A percentile compares a stretch with the other conserved stretches of the same genome.
phyloP scores from a whole-genome alignment of 23 red algal species.

The Gracilariopsis chorda region DNA sequence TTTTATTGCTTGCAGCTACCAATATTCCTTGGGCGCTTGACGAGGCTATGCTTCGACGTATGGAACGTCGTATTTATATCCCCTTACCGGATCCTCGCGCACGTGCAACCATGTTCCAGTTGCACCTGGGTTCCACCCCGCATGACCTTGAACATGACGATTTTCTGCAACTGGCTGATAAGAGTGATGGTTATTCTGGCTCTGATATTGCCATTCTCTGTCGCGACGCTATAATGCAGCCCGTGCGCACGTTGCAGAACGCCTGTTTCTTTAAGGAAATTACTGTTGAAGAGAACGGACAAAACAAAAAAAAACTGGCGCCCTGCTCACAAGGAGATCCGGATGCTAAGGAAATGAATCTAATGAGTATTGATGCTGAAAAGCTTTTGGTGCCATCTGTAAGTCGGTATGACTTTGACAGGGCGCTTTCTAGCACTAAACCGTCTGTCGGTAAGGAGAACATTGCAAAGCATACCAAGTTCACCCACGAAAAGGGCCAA shows the following conservation, averaged over 20 bases:
- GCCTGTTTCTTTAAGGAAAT: slow-evolving; percentile 80
- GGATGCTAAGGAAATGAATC: slow-evolving; percentile 72
- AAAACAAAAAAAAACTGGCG: slow-evolving; percentile 40
- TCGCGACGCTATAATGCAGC: slow-evolving; percentile 99
- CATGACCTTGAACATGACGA: slow-evolving; percentile 66
- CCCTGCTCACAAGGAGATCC: slow-evolving; percentile 91
- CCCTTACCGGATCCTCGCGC: slow-evolving; percentile 89
- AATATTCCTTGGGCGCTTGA: slow-evolving; percentile 98
- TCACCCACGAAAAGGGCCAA: slow-evolving; percentile 90
- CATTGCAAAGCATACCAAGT: slow-evolving; percentile 68
- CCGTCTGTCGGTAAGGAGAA: slow-evolving; percentile 84
- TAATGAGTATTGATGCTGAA: slow-evolving; percentile 76
- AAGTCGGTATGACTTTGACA: slow-evolving; percentile 80
- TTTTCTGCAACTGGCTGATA: slow-evolving; percentile 61
- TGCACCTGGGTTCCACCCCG: slow-evolving; percentile 87
- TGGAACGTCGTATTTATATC: slow-evolving; percentile 98
- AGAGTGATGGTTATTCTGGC: slow-evolving; percentile 86
- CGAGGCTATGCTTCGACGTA: slow-evolving; percentile 88
- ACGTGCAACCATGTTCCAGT: slow-evolving; percentile 81
- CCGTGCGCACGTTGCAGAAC: slow-evolving; percentile 89
- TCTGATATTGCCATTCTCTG: slow-evolving; percentile 91
- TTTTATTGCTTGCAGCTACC: slow-evolving; percentile 92
- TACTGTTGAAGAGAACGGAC: slow-evolving; percentile 27
- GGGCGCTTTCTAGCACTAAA: slow-evolving; percentile 73
- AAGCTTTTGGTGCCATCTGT: slow-evolving; percentile 83